Evolutionary conservation across 371 early-diverging fungal species (phyloP), one percentile per base, ranked within the genome.

Genomic region (Mucor irregularis): DNA sequence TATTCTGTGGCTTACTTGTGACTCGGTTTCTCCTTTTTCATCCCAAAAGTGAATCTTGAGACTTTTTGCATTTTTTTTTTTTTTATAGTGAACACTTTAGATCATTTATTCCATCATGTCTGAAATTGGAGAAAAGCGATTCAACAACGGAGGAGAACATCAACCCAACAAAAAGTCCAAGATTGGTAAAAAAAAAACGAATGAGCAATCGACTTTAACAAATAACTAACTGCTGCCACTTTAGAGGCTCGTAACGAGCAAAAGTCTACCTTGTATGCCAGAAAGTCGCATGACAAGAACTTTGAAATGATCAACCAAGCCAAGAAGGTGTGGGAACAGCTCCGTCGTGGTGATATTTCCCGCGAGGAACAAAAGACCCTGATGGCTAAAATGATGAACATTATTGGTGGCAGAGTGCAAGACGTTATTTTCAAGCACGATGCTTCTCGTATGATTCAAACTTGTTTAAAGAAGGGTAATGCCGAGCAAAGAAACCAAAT

Each of bases 341-440:
- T 96, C 39, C 82, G 97, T 44, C 84, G 82, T 55, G 87, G 90
- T 63, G 86, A 89, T 54, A 66, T 90, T 14, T 73, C 71, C 19
- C 71, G 78, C 26, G 81, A 78, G 19, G 88, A 88, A 55, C 85
- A 92, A 43, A 71, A 73, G 28, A 53, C 61, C 29, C 71, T 86
- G 35, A 90, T 97, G 89, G 74, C 68, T 19, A 71, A 88, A 48
- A 86, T 95, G 71, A 91, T 97, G 92, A 73, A 46, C 7, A 61
- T 92, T 33, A 83, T 96, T 54, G 78, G 78, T 14, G 97, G 96
- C 55, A 85, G 86, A 58, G 88, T 94, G 46, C 83, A 88, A 64
- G 95, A 94, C 51, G 88, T 96, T 37, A 89, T 92, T 68, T 94
- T 96, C 79, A 95, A 95, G 74, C 96, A 95, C 81, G 98, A 97